Conservation (phyloP, 2,329 filamentous ascomycete genomes). For the Xylaria digitata region DNA sequence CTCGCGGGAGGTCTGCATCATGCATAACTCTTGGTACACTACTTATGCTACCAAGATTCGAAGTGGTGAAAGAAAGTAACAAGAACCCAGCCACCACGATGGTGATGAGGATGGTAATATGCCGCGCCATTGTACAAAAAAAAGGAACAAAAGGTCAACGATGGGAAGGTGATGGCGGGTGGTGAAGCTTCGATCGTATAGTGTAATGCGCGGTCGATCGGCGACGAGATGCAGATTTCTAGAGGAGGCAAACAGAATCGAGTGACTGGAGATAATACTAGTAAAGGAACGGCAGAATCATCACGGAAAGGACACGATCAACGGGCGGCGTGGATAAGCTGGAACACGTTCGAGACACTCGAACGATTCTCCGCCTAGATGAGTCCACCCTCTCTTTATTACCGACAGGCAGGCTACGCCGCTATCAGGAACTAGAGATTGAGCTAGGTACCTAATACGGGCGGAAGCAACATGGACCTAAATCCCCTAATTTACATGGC, state of each 20-base stretch:
- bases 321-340: constrained; percentile 19
- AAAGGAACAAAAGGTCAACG: background rate
- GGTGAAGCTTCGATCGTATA: background rate
- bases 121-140: constrained; percentile 60
- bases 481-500: too few species aligned
- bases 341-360: constrained; percentile 25
- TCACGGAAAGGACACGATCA: constrained; percentile 26
- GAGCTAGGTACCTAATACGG: too few species aligned
- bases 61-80: constrained; percentile 66
- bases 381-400: constrained; percentile 25
- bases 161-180: background rate
- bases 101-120: constrained; percentile 65
- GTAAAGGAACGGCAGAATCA: constrained; percentile 34
- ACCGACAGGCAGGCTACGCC: background rate
- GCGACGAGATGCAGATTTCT: background rate
- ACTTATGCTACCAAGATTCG: constrained; percentile 57
- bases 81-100: constrained; percentile 67
- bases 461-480: too few species aligned
- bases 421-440: background rate
- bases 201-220: background rate
- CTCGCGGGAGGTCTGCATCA: constrained; percentile 33
- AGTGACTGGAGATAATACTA: constrained; percentile 16
- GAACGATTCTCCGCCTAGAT: constrained; percentile 16
- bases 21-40: constrained; percentile 42
- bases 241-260: background rate